Conservation (phyloP, 805 yeast genomes). For the Tetrapisispora pingtungensis region DNA sequence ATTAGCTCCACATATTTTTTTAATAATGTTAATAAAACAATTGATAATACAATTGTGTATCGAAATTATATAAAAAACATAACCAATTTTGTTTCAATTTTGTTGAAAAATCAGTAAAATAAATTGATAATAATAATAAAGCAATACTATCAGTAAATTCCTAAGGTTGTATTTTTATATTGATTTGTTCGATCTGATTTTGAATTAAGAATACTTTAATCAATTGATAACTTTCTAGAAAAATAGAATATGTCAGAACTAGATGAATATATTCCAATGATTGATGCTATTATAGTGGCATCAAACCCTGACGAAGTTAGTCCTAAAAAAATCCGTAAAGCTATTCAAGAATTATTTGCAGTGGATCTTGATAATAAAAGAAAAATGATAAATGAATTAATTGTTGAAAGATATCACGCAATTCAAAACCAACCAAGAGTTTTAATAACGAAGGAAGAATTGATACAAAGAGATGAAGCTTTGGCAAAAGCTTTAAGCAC, state of each 20-base stretch:
- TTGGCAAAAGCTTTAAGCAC: conserved; percentile 41
- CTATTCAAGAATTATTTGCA: conserved; percentile 59
- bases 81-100: too few species aligned
- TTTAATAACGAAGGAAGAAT: conserved; percentile 27
- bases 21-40: too few species aligned
- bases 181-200: too few species aligned
- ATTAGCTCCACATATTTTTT: too few species aligned
- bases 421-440: conserved; percentile 30
- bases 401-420: conserved; percentile 48
- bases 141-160: too few species aligned
- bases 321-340: conserved; percentile 60
- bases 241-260: conserved; percentile 5
- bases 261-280: conserved; percentile 44
- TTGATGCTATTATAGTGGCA: conserved; percentile 64
- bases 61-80: too few species aligned
- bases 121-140: too few species aligned
- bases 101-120: too few species aligned
- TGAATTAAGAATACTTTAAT: too few species aligned
- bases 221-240: background rate
- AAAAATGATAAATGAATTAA: conserved; percentile 49
- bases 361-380: conserved; percentile 42
- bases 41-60: too few species aligned
- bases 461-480: conserved; percentile 36
- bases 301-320: conserved; percentile 62
- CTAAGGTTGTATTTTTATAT: too few species aligned